A percentile compares a stretch with the other conserved stretches of the same genome.
phyloP scores from a whole-genome alignment of 2,329 filamentous ascomycete genomes.

The Colletotrichum agaves region DNA sequence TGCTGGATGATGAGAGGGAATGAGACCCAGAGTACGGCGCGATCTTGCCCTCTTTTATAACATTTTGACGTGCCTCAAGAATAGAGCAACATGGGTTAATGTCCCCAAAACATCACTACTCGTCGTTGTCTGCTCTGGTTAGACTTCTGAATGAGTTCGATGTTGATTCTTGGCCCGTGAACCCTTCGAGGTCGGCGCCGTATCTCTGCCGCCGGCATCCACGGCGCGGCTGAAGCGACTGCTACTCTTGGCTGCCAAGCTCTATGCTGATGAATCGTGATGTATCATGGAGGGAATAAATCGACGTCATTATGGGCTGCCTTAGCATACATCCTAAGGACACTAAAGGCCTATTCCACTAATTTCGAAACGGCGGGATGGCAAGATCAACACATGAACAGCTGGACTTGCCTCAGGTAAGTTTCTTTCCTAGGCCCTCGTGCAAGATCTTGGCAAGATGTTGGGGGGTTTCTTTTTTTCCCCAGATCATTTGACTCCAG shows the following conservation, averaged over 20 bases:
- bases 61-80: background rate
- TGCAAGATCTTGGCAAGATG: no score
- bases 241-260: slow-evolving; percentile 17
- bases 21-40: background rate
- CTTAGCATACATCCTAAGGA: slow-evolving; percentile 11
- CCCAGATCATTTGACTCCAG: no score
- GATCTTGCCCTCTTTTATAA: slow-evolving; percentile 4
- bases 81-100: background rate
- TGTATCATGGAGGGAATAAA: background rate
- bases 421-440: background rate
- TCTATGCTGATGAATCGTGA: background rate
- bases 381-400: background rate
- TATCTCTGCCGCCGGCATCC: background rate
- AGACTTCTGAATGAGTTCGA: background rate
- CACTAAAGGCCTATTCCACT: background rate
- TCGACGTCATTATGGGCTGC: background rate
- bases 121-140: background rate
- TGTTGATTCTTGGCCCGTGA: background rate
- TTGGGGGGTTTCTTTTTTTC: no score
- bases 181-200: background rate
- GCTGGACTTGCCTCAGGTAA: background rate
- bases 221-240: background rate
- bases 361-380: background rate
- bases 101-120: background rate
- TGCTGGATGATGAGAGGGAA: background rate